Evolutionary conservation across 1,139 yeast genomes (phyloP).

Genomic region (Hyphopichia pseudoburtonii): DNA sequence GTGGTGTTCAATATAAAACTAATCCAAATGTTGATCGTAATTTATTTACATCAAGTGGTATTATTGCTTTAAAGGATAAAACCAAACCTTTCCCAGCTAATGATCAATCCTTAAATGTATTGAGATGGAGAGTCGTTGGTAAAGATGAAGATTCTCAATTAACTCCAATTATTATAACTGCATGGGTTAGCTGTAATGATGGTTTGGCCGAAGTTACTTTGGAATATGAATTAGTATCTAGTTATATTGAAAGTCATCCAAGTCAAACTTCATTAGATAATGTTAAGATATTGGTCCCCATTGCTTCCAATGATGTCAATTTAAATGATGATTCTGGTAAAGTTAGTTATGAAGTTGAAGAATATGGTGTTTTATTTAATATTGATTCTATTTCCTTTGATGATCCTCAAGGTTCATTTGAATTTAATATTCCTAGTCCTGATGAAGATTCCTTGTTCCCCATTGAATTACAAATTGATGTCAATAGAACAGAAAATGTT

Average conservation of each 20-base stretch:
- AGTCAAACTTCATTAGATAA: constrained; percentile 30
- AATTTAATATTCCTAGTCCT: constrained; percentile 70
- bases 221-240: constrained; percentile 71
- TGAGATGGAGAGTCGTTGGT: constrained; percentile 83
- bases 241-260: constrained; percentile 34
- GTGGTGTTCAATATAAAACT: constrained; percentile 76
- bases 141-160: constrained; percentile 56
- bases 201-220: constrained; percentile 72
- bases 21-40: constrained; percentile 93
- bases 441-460: constrained; percentile 91
- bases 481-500: constrained; percentile 27
- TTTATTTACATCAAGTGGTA: constrained; percentile 55
- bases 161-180: constrained; percentile 75
- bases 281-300: constrained; percentile 67
- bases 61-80: constrained; percentile 75
- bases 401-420: constrained; percentile 72
- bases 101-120: constrained; percentile 85
- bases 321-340: constrained; percentile 52
- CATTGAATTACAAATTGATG: constrained; percentile 59
- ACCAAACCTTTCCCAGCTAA: constrained; percentile 84
- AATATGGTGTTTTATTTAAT: constrained; percentile 61
- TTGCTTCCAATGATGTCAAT: constrained; percentile 55
- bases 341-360: constrained; percentile 49
- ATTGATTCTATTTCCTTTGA: constrained; percentile 49
- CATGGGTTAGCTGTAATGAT: constrained; percentile 78